phyloP scores from a whole-genome alignment of 148 eudicot species.

The Pouteria glomerata region DNA sequence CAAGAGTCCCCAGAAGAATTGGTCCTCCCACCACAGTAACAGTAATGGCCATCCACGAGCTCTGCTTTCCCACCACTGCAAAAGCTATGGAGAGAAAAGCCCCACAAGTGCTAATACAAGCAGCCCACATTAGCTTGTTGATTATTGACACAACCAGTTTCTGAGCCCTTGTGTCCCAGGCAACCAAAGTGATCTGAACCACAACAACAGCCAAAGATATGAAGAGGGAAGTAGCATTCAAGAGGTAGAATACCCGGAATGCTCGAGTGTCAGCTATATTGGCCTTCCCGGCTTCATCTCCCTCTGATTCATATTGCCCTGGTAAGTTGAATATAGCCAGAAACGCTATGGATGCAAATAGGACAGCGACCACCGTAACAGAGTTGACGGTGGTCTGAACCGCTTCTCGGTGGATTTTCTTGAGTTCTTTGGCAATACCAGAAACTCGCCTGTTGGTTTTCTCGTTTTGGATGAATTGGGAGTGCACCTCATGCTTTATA shows the following conservation, averaged over 20 bases:
- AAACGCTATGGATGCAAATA: constrained; percentile 89
- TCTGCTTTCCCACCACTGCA: constrained; percentile 63
- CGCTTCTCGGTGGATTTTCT: constrained; percentile 81
- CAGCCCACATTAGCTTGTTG: constrained; percentile 94
- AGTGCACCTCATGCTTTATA: constrained; percentile 81
- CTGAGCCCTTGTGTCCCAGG: constrained; percentile 87
- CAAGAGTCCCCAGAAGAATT: constrained; percentile 66
- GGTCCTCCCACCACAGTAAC: constrained; percentile 58
- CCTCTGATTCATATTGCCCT: constrained; percentile 41
- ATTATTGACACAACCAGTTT: constrained; percentile 62
- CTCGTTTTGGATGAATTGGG: constrained; percentile 75
- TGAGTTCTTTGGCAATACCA: constrained; percentile 77
- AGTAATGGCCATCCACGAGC: constrained; percentile 64
- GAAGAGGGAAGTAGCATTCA: constrained; percentile 71
- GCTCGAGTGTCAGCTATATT: constrained; percentile 43
- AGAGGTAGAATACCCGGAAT: constrained; percentile 60
- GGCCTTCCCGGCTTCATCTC: constrained; percentile 56
- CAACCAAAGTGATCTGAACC: constrained; percentile 80
- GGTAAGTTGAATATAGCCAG: constrained; percentile 77
- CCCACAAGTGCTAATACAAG: constrained; percentile 84
- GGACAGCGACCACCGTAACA: constrained; percentile 78
- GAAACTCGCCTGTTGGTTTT: constrained; percentile 71
- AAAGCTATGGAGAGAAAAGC: constrained; percentile 72
- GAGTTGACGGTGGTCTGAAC: constrained; percentile 86
- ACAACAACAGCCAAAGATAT: constrained; percentile 83